Conservation (phyloP, 495 filamentous ascomycete genomes). For the Penicillium chermesinum region DNA sequence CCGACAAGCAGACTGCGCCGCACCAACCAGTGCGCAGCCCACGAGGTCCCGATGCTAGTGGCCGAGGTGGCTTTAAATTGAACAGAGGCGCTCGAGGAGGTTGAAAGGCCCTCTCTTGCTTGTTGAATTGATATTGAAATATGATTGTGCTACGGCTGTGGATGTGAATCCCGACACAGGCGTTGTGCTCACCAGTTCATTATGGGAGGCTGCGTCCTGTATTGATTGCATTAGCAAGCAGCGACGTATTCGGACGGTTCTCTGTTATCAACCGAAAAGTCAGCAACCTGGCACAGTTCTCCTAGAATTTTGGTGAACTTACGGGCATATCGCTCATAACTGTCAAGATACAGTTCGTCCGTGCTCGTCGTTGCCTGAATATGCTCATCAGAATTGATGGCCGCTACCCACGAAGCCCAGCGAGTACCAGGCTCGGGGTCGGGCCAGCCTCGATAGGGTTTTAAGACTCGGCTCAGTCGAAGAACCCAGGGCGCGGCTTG, state of each 20-base stretch:
- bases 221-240: constrained; percentile 55
- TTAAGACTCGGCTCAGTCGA: constrained; percentile 66
- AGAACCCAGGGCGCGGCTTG: constrained; percentile 87
- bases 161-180: too few species aligned
- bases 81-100: constrained; percentile 42
- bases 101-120: too few species aligned
- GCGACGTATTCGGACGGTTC: constrained; percentile 57
- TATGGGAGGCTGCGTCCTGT: constrained; percentile 49
- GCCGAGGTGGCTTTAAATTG: constrained; percentile 68
- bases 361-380: constrained; percentile 73
- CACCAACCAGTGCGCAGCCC: constrained; percentile 62
- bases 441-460: constrained; percentile 76
- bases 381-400: constrained; percentile 68
- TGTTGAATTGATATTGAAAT: too few species aligned
- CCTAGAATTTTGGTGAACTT: constrained; percentile 29
- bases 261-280: constrained; percentile 29
- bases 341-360: constrained; percentile 68
- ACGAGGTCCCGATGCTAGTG: constrained; percentile 69
- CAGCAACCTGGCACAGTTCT: constrained; percentile 8
- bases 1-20: constrained; percentile 41
- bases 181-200: too few species aligned
- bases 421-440: constrained; percentile 64
- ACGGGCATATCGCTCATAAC: constrained; percentile 63
- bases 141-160: too few species aligned
- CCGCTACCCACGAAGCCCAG: constrained; percentile 75